These are phyloP conservation scores for Penicillium paxilli DNA, from an alignment of 495 filamentous ascomycete species.

Conservation along the genomic window DNA sequence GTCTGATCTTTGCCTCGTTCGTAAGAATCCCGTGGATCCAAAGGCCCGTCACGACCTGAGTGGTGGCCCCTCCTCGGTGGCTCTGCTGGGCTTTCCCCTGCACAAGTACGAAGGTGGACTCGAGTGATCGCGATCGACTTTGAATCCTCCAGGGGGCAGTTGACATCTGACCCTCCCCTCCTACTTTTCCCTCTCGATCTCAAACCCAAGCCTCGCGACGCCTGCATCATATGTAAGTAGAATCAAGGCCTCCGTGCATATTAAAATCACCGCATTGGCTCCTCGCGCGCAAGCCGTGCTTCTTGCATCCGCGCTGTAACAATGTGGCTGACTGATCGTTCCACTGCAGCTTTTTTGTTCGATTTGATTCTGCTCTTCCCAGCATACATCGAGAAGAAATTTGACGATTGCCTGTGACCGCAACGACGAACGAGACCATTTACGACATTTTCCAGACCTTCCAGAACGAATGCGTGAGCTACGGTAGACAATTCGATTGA, in stretches of 20 bases:
- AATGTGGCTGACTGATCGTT: constrained; percentile 26
- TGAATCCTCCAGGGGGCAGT: constrained; percentile 13
- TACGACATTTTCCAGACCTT: not conserved
- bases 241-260: constrained; percentile 23
- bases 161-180: constrained; percentile 18
- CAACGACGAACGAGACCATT: not conserved
- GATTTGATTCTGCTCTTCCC: constrained; percentile 2
- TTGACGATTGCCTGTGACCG: not conserved
- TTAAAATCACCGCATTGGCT: constrained; percentile 12
- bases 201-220: constrained; percentile 4
- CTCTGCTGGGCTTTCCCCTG: not conserved
- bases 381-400: too few species aligned
- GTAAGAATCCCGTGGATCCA: constrained; percentile 16
- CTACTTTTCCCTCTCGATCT: not conserved
- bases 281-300: constrained; percentile 16
- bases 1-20: constrained; percentile 25
- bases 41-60: constrained; percentile 1
- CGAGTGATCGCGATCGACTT: constrained; percentile 22
- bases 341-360: constrained; percentile 17
- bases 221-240: constrained; percentile 19
- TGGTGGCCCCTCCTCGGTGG: not conserved
- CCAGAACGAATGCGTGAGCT: constrained; percentile 19
- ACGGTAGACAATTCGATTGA: constrained; percentile 20
- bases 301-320: constrained; percentile 25
- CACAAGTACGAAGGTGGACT: constrained; percentile 10